phyloP scores from a whole-genome alignment of 2,329 filamentous ascomycete species.

The Penicillium sp. region DNA sequence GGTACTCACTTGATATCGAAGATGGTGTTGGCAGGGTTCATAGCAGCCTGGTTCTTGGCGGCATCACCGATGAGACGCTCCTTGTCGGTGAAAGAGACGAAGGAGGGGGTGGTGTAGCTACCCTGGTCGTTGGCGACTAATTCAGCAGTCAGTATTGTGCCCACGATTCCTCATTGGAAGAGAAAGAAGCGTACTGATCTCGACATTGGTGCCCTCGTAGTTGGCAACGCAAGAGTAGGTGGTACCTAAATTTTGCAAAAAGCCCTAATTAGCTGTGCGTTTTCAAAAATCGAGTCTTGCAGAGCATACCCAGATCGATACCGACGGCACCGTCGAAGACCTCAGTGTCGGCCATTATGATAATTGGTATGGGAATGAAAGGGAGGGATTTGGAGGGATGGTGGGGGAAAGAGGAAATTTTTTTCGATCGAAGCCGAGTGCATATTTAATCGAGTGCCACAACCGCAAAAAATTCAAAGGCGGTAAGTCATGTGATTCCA shows the following conservation, averaged over 20 bases:
- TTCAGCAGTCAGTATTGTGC: slow-evolving; percentile 14
- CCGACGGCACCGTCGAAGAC: slow-evolving; percentile 99
- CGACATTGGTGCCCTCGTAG: slow-evolving; percentile 99
- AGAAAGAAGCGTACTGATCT: slow-evolving; percentile 72
- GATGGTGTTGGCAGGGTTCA: slow-evolving; percentile 98
- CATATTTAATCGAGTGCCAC: slow-evolving; percentile 22
- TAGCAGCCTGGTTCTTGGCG: slow-evolving; percentile 99
- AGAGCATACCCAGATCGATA: slow-evolving; percentile 91
- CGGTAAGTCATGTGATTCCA: slow-evolving; percentile 25
- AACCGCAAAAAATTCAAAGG: slow-evolving; percentile 21
- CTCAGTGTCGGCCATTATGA: slow-evolving; percentile 30
- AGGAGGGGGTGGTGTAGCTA: slow-evolving; percentile 97
- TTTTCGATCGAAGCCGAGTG: slow-evolving; percentile 26
- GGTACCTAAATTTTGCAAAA: slow-evolving; percentile 65
- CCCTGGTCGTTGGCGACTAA: slow-evolving; percentile 98
- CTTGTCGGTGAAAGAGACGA: slow-evolving; percentile 98
- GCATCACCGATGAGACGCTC: slow-evolving; percentile 99
- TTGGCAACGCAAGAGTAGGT: slow-evolving; percentile 99
- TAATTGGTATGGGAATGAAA: slow-evolving; percentile 18
- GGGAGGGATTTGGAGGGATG: slow-evolving; percentile 23
- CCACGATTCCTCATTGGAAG: neutral
- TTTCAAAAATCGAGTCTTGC: neutral
- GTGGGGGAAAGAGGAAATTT: slow-evolving; percentile 29
- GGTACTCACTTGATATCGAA: slow-evolving; percentile 94
- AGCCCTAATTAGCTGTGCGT: slow-evolving; percentile 10